A percentile compares a stretch with the other conserved stretches of the same genome.
Conservation (phyloP, 768 basidiomycete species). For the Lactifluus volemus region DNA sequence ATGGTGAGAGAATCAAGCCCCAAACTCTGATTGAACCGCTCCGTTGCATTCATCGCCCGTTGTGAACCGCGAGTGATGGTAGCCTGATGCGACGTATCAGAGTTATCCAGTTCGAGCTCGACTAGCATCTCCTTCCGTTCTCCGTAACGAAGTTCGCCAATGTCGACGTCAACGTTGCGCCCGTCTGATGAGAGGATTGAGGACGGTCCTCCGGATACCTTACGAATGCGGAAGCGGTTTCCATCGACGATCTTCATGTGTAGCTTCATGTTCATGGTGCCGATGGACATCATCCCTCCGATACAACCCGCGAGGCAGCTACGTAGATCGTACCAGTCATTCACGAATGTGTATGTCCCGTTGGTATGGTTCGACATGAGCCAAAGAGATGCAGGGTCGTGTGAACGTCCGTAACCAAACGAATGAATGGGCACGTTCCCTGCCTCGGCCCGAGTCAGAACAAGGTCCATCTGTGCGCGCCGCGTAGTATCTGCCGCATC, state of each 20-base stretch:
- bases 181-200: slow-evolving; percentile 88
- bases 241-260: slow-evolving; percentile 91
- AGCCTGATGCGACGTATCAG: slow-evolving; percentile 31
- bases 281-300: slow-evolving; percentile 96
- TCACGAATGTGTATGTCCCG: slow-evolving; percentile 96
- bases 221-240: slow-evolving; percentile 86
- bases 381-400: slow-evolving; percentile 97
- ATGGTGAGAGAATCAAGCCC: slow-evolving; percentile 69
- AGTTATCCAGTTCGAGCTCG: slow-evolving; percentile 87
- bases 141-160: slow-evolving; percentile 92
- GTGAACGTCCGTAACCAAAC: slow-evolving; percentile 92
- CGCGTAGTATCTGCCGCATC: slow-evolving; percentile 89
- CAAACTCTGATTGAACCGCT: slow-evolving; percentile 81
- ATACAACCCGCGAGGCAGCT: slow-evolving; percentile 90
- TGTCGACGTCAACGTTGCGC: slow-evolving; percentile 89
- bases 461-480: slow-evolving; percentile 96
- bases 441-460: slow-evolving; percentile 92
- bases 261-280: slow-evolving; percentile 85
- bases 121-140: slow-evolving; percentile 96
- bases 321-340: slow-evolving; percentile 95
- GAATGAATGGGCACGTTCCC: slow-evolving; percentile 96
- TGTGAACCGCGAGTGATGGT: slow-evolving; percentile 16
- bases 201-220: slow-evolving; percentile 84
- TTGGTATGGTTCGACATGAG: slow-evolving; percentile 97
- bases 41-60: slow-evolving; percentile 63